Evolutionary conservation across 1,139 yeast genomes (phyloP), one percentile per base, ranked within the genome.

Genomic region (Zygosaccharomyces sapae): DNA sequence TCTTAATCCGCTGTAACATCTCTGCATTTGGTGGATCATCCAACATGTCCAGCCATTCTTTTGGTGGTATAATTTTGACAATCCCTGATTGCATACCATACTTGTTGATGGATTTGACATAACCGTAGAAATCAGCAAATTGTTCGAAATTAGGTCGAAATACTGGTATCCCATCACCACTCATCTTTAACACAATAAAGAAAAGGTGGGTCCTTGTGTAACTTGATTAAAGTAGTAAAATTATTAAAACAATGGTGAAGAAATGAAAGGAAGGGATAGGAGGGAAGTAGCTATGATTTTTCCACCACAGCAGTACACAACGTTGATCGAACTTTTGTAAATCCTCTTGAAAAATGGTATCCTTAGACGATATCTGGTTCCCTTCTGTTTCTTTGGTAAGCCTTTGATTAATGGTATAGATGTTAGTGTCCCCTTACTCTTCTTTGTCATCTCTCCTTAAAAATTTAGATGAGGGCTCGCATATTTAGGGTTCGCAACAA

Each of bases 41-140:
- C 29, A 56, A 43, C 48, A 48, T 38, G n/a, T 59, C 58, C 4
- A 65, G 44, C 95, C 96, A 87, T 61, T 84, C 83, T 24, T 61
- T 51, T 0, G 96, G 96, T 0, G 96, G 96, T 2, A 86, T 72
- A 5, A 87, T 77, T 62, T 87, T 87, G 37, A 83, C 86, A 30
- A 87, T 83, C 1, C 96, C 96, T 5, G 85, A 72, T 49, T 74
- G 66, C 94, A 86, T 84, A 1, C 96, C 96, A 58, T 77, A 83
- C 45, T 68, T 65, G 60, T 86, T 83, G 45, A 87, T 80, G 36
- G 78, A 72, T 55, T 77, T 74, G 62, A 86, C 79, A 68, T 77
- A 87, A 39, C 67, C 62, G 54, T 84, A 78, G 59, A 87, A 87
- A 59, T 86, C 88, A 35, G 66, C 61, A 59, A 87, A 87, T 56